Evolutionary conservation across 352 stramenopile genomes (phyloP).

Genomic region (Phytopythium chamaehyphon): DNA sequence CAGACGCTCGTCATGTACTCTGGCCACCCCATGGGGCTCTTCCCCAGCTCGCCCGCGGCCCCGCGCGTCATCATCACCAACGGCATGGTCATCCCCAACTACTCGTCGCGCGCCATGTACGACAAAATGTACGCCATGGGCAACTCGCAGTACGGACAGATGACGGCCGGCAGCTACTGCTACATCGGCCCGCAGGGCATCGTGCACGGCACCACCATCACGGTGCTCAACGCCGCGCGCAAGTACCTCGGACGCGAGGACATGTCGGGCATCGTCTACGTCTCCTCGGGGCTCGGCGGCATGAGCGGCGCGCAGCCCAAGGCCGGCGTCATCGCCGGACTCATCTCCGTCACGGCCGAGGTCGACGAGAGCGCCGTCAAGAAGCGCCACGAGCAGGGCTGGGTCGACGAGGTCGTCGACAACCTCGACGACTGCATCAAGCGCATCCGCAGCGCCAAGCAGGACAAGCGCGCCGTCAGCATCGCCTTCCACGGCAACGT

Average conservation of each 20-base stretch:
- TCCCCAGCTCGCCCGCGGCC: constrained; percentile 66
- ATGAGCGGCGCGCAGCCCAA: constrained; percentile 88
- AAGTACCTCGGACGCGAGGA: constrained; percentile 80
- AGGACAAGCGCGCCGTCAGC: constrained; percentile 63
- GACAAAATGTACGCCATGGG: constrained; percentile 87
- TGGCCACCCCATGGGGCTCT: constrained; percentile 84
- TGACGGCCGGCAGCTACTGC: constrained; percentile 89
- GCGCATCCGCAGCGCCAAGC: constrained; percentile 50
- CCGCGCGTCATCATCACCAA: constrained; percentile 87
- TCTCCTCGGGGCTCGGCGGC: constrained; percentile 80
- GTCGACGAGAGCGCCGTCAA: constrained; percentile 73
- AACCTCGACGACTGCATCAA: constrained; percentile 64
- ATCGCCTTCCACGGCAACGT: constrained; percentile 87
- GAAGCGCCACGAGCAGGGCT: constrained; percentile 84
- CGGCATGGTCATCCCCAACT: constrained; percentile 90
- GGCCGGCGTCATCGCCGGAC: constrained; percentile 76
- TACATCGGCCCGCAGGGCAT: constrained; percentile 91
- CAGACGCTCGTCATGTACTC: constrained; percentile 91
- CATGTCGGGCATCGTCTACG: constrained; percentile 77
- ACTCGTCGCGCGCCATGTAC: constrained; percentile 81
- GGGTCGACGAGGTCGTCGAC: constrained; percentile 79
- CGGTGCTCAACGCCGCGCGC: constrained; percentile 83
- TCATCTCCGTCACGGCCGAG: constrained; percentile 86
- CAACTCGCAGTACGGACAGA: constrained; percentile 87
- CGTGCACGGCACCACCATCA: constrained; percentile 90